Evolutionary conservation across 2,329 filamentous ascomycete species (phyloP).

Genomic region (Blastomyces parvus): DNA sequence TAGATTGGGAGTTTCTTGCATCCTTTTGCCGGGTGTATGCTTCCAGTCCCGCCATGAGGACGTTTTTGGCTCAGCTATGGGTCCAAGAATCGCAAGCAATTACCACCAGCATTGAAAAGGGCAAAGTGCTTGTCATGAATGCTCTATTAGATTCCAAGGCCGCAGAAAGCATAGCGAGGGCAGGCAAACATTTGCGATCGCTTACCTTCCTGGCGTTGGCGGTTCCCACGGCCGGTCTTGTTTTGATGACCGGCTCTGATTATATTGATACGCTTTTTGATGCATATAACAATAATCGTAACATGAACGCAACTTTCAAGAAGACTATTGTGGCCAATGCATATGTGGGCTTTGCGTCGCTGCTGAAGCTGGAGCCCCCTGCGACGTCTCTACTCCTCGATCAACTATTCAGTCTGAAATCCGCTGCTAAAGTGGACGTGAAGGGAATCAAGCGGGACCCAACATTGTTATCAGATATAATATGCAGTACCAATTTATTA

Average conservation of each 20-base stretch:
- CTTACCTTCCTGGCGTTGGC: conserved; percentile 34
- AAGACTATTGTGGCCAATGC: conserved; percentile 60
- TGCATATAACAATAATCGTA: conserved; percentile 43
- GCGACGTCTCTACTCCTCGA: conserved; percentile 71
- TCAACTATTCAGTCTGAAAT: conserved; percentile 71
- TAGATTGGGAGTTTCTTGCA: conserved; percentile 60
- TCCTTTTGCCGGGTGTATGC: conserved; percentile 58
- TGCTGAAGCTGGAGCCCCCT: conserved; percentile 56
- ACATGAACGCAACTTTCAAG: conserved; percentile 49
- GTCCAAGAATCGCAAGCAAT: conserved; percentile 25
- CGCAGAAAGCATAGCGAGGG: conserved; percentile 12
- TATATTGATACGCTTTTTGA: conserved; percentile 65
- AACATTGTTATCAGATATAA: conserved; percentile 70
- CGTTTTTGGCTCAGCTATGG: conserved; percentile 45
- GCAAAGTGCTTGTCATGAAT: conserved; percentile 27
- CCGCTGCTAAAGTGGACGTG: conserved; percentile 54
- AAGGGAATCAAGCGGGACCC: conserved; percentile 31
- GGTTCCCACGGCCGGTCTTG: conserved; percentile 39
- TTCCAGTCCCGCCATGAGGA: conserved; percentile 48
- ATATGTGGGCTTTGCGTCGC: conserved; percentile 64
- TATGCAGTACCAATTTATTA: conserved; percentile 70
- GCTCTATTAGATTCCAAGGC: conserved; percentile 21
- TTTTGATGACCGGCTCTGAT: conserved; percentile 77
- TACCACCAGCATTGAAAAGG: conserved; percentile 29
- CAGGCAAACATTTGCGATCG: conserved; percentile 23